Evolutionary conservation across 2,329 filamentous ascomycete species (phyloP).

Genomic region (Venturia nashicola): DNA sequence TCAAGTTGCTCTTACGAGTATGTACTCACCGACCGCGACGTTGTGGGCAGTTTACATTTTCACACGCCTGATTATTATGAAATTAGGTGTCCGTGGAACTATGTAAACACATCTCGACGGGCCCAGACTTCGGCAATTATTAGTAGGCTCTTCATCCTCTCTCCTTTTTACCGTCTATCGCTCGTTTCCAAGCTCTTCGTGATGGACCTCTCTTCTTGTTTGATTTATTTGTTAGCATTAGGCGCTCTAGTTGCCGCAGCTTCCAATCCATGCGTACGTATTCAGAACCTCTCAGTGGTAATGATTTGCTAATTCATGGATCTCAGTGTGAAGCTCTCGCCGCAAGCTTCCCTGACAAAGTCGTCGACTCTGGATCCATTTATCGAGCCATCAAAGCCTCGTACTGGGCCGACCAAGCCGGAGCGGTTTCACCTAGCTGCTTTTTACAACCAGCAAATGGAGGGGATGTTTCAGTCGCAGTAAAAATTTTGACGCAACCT

Average conservation of each 20-base stretch:
- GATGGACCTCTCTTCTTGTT: not conserved
- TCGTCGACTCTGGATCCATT: not conserved
- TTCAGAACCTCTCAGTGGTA: not conserved
- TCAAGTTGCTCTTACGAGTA: not conserved
- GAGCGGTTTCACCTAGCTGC: slow-evolving; percentile 1
- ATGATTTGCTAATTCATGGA: not conserved
- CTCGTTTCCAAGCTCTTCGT: not conserved
- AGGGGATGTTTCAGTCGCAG: slow-evolving; percentile 3
- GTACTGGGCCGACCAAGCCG: not conserved
- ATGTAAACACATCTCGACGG: not conserved
- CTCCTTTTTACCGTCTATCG: not conserved
- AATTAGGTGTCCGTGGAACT: not conserved
- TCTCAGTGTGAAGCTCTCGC: slow-evolving; percentile 5
- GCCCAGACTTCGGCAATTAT: too few species aligned
- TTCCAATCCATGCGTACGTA: not conserved
- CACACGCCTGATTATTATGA: not conserved
- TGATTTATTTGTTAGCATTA: not conserved
- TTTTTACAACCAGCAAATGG: slow-evolving; percentile 3
- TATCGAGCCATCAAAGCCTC: not conserved
- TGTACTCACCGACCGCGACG: not conserved
- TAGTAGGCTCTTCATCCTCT: too few species aligned
- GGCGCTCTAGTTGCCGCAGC: not conserved
- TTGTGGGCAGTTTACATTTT: not conserved
- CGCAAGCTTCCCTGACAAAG: not conserved
- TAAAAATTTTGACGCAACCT: not conserved